Percentiles rank a stretch among this genome's conserved stretches.
Evolutionary conservation across 106 monocot genomes (phyloP).

Genomic region (Iris macrosiphon): DNA sequence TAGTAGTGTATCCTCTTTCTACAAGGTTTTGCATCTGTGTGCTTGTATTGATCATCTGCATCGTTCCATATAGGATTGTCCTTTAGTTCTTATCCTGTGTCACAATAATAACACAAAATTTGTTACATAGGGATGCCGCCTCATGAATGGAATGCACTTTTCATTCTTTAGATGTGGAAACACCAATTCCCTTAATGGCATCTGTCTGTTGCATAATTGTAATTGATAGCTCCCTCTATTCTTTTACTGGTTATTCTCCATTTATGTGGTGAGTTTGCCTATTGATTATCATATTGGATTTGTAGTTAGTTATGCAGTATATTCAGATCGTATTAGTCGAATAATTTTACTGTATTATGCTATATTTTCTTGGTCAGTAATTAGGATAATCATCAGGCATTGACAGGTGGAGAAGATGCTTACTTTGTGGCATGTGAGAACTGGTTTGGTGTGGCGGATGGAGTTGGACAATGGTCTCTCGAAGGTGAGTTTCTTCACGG

Average conservation of each 20-base stretch:
- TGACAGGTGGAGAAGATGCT: conserved; percentile 97
- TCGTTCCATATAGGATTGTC: too few species aligned
- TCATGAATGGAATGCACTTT: too few species aligned
- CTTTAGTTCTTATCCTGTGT: too few species aligned
- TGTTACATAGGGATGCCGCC: too few species aligned
- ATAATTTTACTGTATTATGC: conserved; percentile 1
- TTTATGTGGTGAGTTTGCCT: neutral
- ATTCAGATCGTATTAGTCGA: neutral
- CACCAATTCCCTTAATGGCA: neutral
- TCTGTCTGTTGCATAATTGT: neutral
- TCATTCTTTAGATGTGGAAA: neutral
- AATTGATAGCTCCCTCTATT: neutral
- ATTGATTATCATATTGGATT: neutral
- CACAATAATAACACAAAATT: too few species aligned
- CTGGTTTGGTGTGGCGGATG: conserved; percentile 98
- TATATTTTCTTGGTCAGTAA: conserved; percentile 17
- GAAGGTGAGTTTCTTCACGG: conserved; percentile 44
- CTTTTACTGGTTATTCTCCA: neutral
- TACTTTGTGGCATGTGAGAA: conserved; percentile 69
- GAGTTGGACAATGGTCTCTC: conserved; percentile 97
- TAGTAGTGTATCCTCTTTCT: too few species aligned
- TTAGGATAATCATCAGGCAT: conserved; percentile 59
- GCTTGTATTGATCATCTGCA: too few species aligned
- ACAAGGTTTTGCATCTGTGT: too few species aligned
- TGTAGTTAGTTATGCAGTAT: neutral